These are phyloP conservation scores for Dioszegia crocea DNA, from an alignment of 768 basidiomycete species.

Conservation along the genomic window DNA sequence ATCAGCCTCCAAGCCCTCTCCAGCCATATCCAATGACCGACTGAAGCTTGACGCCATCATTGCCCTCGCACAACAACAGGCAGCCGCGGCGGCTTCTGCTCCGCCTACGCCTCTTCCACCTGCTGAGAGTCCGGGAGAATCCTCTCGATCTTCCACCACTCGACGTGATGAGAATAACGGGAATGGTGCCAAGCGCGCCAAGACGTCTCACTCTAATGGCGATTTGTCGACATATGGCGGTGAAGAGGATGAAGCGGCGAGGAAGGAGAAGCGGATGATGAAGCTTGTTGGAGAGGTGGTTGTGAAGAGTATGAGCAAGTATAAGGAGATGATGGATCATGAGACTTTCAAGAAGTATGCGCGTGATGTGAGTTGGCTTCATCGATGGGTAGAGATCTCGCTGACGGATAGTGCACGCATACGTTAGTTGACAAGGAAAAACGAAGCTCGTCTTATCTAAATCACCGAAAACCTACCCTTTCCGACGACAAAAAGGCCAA, in stretches of 20 bases:
- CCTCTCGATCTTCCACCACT: slow-evolving; percentile 20
- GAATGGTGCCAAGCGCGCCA: slow-evolving; percentile 26
- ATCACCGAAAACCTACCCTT: slow-evolving; percentile 68
- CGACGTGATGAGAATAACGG: slow-evolving; percentile 20
- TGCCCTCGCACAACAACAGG: slow-evolving; percentile 47
- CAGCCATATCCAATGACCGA: slow-evolving; percentile 19
- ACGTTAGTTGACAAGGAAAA: slow-evolving; percentile 93
- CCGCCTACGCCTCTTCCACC: background rate
- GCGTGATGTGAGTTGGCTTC: slow-evolving; percentile 65
- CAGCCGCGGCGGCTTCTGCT: slow-evolving; percentile 16
- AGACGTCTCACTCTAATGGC: slow-evolving; percentile 7
- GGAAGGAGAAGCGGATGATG: slow-evolving; percentile 68
- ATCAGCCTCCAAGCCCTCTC: slow-evolving; percentile 13
- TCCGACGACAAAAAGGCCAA: slow-evolving; percentile 81
- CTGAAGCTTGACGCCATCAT: slow-evolving; percentile 50
- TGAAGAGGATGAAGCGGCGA: slow-evolving; percentile 20
- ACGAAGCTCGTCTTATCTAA: slow-evolving; percentile 70
- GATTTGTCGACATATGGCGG: background rate
- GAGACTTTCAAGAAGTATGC: slow-evolving; percentile 93
- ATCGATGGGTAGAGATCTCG: too few species aligned
- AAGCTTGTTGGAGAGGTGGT: slow-evolving; percentile 85
- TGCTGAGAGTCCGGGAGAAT: slow-evolving; percentile 23
- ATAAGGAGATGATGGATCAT: slow-evolving; percentile 64
- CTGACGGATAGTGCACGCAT: slow-evolving; percentile 64
- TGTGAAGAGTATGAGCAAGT: slow-evolving; percentile 88